These are phyloP conservation scores for Pseudogymnoascus pannorum DNA, from an alignment of 2,329 filamentous ascomycete species.

Conservation along the genomic window DNA sequence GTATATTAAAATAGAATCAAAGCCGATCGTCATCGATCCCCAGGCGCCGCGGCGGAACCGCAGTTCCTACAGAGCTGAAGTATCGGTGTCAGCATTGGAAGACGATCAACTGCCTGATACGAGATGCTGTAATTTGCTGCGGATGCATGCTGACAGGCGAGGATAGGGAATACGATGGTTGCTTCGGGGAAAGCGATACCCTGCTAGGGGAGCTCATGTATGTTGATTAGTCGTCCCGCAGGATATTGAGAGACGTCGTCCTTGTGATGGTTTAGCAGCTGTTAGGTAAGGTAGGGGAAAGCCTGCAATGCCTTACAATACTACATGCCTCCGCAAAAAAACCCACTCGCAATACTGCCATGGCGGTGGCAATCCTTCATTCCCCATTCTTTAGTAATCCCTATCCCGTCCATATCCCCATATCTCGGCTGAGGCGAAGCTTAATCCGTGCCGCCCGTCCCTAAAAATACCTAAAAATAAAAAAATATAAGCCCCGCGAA, in stretches of 20 bases:
- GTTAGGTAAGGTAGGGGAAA: not conserved
- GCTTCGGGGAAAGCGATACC: not conserved
- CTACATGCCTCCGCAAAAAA: not conserved
- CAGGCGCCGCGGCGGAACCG: not conserved
- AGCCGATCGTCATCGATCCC: not conserved
- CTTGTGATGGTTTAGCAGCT: not conserved
- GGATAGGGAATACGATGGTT: not conserved
- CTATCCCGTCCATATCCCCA: not conserved
- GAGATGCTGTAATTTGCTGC: not conserved
- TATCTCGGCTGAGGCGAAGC: not conserved
- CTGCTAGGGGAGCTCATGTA: not conserved
- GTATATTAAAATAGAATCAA: not conserved
- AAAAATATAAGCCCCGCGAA: not conserved
- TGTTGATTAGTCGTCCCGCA: not conserved
- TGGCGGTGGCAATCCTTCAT: not conserved
- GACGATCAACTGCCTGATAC: not conserved
- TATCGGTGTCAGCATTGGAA: not conserved
- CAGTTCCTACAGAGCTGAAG: not conserved
- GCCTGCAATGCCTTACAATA: not conserved
- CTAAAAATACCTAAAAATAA: not conserved
- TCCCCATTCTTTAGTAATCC: not conserved
- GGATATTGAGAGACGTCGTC: not conserved
- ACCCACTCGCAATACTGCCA: not conserved
- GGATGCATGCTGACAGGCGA: not conserved
- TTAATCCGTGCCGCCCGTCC: conserved; percentile 3